phyloP scores from a whole-genome alignment of 768 basidiomycete species.

The Boletus rubropictus region DNA sequence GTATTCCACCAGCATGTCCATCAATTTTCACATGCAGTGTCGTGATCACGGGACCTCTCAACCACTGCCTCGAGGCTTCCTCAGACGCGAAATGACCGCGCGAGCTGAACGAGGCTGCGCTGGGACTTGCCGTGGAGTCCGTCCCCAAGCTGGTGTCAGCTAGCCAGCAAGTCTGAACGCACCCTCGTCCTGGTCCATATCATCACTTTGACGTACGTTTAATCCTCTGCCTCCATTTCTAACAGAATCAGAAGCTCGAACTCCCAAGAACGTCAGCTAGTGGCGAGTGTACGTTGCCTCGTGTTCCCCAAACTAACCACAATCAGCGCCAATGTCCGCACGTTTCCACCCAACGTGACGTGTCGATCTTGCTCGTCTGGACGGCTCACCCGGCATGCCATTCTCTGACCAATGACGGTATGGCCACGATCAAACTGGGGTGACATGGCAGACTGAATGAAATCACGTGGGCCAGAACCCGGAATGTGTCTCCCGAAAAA shows the following conservation, averaged over 20 bases:
- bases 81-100: conserved; percentile 29
- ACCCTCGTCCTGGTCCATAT: too few relatives aligned
- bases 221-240: background rate
- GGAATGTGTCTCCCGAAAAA: too few relatives aligned
- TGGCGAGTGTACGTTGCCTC: conserved; percentile 13
- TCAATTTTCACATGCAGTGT: conserved; percentile 8
- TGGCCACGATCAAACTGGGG: conserved; percentile 10
- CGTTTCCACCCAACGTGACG: conserved; percentile 11
- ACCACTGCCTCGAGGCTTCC: conserved; percentile 26
- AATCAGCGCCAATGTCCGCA: conserved; percentile 22
- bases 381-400: background rate
- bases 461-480: conserved; percentile 4
- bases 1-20: conserved; percentile 7
- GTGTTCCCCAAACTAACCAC: conserved; percentile 10
- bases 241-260: conserved; percentile 3
- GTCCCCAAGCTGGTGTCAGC: too few relatives aligned
- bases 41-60: conserved; percentile 23
- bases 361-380: conserved; percentile 18
- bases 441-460: background rate
- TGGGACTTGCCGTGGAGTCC: conserved; percentile 5
- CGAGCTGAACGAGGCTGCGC: too few relatives aligned
- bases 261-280: conserved; percentile 6
- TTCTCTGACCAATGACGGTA: conserved; percentile 14
- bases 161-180: too few relatives aligned
- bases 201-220: background rate